phyloP scores from a whole-genome alignment of 305 asterid species.

The Fraxinus nigra region DNA sequence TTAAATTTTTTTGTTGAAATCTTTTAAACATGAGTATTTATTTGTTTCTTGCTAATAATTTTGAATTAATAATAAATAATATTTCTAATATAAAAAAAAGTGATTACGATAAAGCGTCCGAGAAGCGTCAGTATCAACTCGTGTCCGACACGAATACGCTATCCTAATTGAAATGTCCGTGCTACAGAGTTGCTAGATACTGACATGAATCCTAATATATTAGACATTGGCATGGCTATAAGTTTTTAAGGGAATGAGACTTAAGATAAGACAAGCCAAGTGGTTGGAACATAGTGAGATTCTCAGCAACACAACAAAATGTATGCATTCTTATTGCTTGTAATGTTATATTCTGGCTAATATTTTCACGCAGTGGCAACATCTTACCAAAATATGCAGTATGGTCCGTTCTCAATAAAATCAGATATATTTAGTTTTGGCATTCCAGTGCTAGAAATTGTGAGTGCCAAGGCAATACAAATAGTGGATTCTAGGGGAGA shows the following conservation, averaged over 20 bases:
- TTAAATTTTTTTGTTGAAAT: no score
- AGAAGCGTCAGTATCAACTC: no score
- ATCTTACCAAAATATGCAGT: slow-evolving; percentile 35
- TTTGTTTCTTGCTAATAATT: no score
- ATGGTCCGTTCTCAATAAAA: slow-evolving; percentile 28
- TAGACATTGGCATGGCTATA: slow-evolving; percentile 50
- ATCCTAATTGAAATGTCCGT: no score
- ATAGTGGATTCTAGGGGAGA: slow-evolving; percentile 24
- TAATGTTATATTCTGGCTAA: background rate
- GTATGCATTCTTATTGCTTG: background rate
- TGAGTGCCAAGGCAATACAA: slow-evolving; percentile 20
- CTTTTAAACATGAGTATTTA: no score
- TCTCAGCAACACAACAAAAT: background rate
- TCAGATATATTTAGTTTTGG: slow-evolving; percentile 37
- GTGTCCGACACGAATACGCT: no score
- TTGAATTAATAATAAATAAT: no score
- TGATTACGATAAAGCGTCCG: no score
- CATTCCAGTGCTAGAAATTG: slow-evolving; percentile 28
- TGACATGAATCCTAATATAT: slow-evolving; percentile 51
- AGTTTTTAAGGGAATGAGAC: slow-evolving; percentile 41
- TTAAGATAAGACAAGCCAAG: slow-evolving; percentile 34
- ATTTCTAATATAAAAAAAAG: no score
- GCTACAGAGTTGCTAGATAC: slow-evolving; percentile 28
- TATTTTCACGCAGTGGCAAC: slow-evolving; percentile 20
- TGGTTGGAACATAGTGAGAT: slow-evolving; percentile 55